A percentile compares a stretch with the other conserved stretches of the same genome.
phyloP scores from a whole-genome alignment of 768 basidiomycete genomes.

The Tylopilus felleus region DNA sequence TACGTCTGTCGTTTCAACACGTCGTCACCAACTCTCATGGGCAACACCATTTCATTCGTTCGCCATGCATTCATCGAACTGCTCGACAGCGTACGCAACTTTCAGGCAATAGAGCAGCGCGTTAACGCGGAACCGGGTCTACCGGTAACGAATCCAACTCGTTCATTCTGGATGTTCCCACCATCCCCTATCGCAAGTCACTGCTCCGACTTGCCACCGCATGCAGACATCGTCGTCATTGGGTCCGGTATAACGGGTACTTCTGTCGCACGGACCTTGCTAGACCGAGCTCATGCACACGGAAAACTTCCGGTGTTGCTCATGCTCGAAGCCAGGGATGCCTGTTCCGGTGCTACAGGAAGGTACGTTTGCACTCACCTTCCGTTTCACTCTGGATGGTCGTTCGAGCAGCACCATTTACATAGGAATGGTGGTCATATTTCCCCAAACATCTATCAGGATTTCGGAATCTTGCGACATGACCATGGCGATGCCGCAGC shows the following conservation, averaged over 20 bases:
- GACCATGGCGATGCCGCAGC: conserved; percentile 46
- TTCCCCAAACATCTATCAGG: conserved; percentile 55
- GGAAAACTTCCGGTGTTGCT: conserved; percentile 44
- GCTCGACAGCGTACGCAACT: conserved; percentile 14
- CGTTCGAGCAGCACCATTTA: background rate
- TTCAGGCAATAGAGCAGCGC: conserved; percentile 32
- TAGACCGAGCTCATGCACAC: conserved; percentile 34
- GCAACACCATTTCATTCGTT: conserved; percentile 25
- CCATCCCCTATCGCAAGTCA: conserved; percentile 46
- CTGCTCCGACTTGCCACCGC: conserved; percentile 24
- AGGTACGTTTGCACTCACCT: conserved; percentile 44
- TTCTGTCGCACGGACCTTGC: conserved; percentile 51
- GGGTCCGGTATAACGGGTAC: conserved; percentile 79
- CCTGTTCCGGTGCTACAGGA: conserved; percentile 72
- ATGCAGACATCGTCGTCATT: conserved; percentile 67
- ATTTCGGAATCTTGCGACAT: conserved; percentile 48
- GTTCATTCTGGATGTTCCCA: conserved; percentile 64
- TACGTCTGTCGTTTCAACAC: too few relatives aligned
- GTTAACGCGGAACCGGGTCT: conserved; percentile 49
- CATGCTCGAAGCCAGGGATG: conserved; percentile 79
- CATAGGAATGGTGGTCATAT: conserved; percentile 70
- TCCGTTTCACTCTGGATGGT: background rate
- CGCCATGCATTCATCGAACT: conserved; percentile 21
- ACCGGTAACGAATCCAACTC: conserved; percentile 51
- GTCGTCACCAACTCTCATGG: conserved; percentile 14